phyloP scores from a whole-genome alignment of 345 rosid genomes.

The Brassica incana region DNA sequence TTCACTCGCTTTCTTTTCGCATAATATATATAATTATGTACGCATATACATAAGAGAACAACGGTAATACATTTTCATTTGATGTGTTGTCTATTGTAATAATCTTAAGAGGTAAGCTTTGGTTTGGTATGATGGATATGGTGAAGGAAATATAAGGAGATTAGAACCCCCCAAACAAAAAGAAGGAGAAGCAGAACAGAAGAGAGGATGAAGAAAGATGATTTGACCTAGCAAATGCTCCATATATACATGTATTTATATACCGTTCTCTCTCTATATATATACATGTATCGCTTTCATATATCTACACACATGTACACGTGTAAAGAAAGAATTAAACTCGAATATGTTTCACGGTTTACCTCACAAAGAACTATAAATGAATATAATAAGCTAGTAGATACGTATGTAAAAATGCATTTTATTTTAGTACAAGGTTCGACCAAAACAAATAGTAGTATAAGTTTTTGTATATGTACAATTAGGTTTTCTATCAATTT shows the following conservation, averaged over 20 bases:
- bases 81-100: neutral
- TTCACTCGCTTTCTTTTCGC: conserved; percentile 6
- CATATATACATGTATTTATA: neutral
- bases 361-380: neutral
- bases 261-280: neutral
- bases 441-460: neutral
- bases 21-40: neutral
- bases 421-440: neutral
- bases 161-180: neutral
- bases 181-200: neutral
- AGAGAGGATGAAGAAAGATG: neutral
- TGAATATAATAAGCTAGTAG: neutral
- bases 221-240: neutral
- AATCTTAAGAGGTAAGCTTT: neutral
- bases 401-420: neutral
- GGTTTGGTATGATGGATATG: conserved; percentile 1
- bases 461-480: neutral
- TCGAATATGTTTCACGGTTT: neutral
- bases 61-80: neutral
- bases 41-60: neutral
- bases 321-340: neutral
- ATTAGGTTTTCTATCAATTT: neutral
- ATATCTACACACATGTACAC: neutral
- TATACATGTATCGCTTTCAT: neutral
- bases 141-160: neutral